Conservation (phyloP, 352 stramenopile genomes). For the Globisporangium megalacanthum region DNA sequence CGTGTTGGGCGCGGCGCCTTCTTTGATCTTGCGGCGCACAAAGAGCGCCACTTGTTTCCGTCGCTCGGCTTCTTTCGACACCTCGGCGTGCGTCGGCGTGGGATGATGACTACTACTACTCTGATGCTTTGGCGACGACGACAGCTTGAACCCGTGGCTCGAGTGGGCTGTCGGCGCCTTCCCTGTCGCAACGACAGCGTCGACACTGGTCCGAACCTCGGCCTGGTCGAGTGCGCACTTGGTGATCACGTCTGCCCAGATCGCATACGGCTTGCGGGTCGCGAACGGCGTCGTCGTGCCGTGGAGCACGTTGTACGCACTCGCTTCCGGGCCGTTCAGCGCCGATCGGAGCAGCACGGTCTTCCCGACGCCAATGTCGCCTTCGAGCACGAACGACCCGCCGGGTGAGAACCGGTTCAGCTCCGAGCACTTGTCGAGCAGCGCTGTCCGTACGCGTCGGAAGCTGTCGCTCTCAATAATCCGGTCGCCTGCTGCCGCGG, state of each 20-base stretch:
- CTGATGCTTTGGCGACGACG: conserved; percentile 2
- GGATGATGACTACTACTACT: too few species aligned
- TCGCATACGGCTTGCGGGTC: conserved; percentile 70
- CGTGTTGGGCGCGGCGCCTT: conserved; percentile 62
- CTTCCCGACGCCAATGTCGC: conserved; percentile 82
- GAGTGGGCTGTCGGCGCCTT: neutral
- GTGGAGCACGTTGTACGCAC: conserved; percentile 51
- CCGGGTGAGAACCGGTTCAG: conserved; percentile 60
- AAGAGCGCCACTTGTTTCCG: conserved; percentile 51
- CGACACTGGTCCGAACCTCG: neutral
- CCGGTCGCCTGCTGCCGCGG: conserved; percentile 24
- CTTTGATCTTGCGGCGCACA: conserved; percentile 53
- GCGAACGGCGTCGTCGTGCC: conserved; percentile 70
- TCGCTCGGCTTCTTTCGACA: conserved; percentile 30
- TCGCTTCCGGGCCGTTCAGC: conserved; percentile 39
- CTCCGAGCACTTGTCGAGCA: conserved; percentile 62
- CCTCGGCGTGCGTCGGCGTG: conserved; percentile 7
- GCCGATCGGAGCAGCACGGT: conserved; percentile 67
- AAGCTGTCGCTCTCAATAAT: conserved; percentile 72
- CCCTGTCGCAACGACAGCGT: neutral
- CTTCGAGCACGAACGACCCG: conserved; percentile 73
- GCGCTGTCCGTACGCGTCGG: conserved; percentile 30
- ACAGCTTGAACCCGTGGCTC: neutral
- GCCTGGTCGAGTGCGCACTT: conserved; percentile 44
- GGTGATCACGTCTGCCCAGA: conserved; percentile 76